Evolutionary conservation across 2,329 filamentous ascomycete genomes (phyloP).

Genomic region (Calonectria naviculata): DNA sequence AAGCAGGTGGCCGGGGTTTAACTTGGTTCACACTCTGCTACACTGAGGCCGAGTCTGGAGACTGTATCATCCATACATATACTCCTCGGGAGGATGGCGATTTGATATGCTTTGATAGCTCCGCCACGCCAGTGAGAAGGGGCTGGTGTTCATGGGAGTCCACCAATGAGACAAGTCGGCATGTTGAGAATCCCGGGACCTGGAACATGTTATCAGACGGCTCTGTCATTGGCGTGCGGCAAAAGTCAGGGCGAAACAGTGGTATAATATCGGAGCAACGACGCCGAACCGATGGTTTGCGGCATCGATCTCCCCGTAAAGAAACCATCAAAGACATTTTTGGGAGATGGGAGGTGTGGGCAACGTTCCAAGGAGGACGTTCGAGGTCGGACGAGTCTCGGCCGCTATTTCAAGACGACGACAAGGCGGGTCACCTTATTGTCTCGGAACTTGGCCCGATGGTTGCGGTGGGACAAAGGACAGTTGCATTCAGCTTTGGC

Average conservation of each 20-base stretch:
- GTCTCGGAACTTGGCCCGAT: slow-evolving; percentile 75
- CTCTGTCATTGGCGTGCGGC: slow-evolving; percentile 72
- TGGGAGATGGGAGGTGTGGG: slow-evolving; percentile 66
- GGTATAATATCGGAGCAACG: slow-evolving; percentile 25
- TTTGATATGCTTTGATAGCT: slow-evolving; percentile 66
- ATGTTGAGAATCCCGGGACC: slow-evolving; percentile 69
- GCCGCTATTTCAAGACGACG: slow-evolving; percentile 54
- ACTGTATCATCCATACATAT: slow-evolving; percentile 75
- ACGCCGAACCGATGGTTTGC: slow-evolving; percentile 37
- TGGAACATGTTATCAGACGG: slow-evolving; percentile 74
- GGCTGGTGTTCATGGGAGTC: slow-evolving; percentile 63
- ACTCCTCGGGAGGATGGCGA: slow-evolving; percentile 63
- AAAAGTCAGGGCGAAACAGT: slow-evolving; percentile 43
- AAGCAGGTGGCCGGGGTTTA: slow-evolving; percentile 67
- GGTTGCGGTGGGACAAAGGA: slow-evolving; percentile 69
- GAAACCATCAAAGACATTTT: slow-evolving; percentile 35
- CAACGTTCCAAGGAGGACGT: slow-evolving; percentile 58
- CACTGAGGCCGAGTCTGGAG: slow-evolving; percentile 66
- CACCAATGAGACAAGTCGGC: slow-evolving; percentile 62
- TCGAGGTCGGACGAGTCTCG: slow-evolving; percentile 57
- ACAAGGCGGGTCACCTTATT: slow-evolving; percentile 66
- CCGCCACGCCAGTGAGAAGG: slow-evolving; percentile 48
- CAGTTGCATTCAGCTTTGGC: slow-evolving; percentile 77
- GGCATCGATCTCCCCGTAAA: slow-evolving; percentile 43
- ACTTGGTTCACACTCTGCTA: slow-evolving; percentile 74